Percentiles rank a stretch among this genome's conserved stretches.
Conservation (phyloP, 2,329 filamentous ascomycete species). For the Helicocarpus griseus region DNA sequence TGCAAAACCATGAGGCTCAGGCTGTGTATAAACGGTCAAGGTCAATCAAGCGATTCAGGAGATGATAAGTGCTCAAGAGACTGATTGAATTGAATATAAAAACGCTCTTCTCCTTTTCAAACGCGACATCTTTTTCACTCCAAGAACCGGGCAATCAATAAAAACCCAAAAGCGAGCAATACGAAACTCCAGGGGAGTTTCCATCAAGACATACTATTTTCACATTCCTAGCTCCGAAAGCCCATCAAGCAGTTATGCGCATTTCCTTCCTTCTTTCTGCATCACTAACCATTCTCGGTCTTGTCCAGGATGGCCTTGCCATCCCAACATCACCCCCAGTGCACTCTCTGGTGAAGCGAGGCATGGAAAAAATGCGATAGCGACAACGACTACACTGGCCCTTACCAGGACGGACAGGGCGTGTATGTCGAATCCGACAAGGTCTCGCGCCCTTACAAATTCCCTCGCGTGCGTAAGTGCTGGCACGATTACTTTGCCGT, state of each 20-base stretch:
- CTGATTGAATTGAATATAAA: not conserved
- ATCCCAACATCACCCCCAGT: not conserved
- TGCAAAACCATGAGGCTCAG: not conserved
- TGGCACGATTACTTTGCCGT: slow-evolving; percentile 1
- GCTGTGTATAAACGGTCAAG: not conserved
- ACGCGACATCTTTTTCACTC: not conserved
- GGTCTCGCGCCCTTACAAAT: not conserved
- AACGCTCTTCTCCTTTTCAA: not conserved
- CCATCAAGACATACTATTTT: not conserved
- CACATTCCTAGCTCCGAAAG: not conserved
- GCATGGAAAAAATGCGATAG: not conserved
- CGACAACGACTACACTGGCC: not conserved
- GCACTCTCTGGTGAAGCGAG: not conserved
- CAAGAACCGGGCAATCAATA: not conserved
- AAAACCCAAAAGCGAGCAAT: not conserved
- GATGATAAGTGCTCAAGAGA: not conserved
- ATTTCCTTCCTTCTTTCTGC: not conserved
- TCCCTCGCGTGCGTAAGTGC: not conserved
- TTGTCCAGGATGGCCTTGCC: not conserved
- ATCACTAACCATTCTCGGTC: not conserved
- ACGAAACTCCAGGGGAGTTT: not conserved
- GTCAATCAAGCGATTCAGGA: not conserved
- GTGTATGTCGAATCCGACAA: slow-evolving; percentile 1
- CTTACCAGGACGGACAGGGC: slow-evolving; percentile 1
- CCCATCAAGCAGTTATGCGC: not conserved